These are phyloP conservation scores for Corymbia calophylla DNA, from an alignment of 441 rosid species.

Conservation along the genomic window DNA sequence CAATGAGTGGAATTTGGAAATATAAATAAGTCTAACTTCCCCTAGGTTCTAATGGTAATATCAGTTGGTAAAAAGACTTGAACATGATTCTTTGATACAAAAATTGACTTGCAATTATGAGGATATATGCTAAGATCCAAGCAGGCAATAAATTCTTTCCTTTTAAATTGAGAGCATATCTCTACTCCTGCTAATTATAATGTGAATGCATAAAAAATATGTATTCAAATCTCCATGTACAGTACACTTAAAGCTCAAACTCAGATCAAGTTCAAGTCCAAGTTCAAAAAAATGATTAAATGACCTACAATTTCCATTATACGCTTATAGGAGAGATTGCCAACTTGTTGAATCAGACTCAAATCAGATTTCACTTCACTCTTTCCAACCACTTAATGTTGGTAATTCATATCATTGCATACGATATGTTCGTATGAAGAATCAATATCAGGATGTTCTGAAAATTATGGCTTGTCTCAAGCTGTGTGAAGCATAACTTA, in stretches of 20 bases:
- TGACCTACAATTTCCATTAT: no score
- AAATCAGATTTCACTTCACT: background rate
- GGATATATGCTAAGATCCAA: background rate
- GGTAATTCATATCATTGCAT: background rate
- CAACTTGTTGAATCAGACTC: background rate
- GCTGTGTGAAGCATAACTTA: background rate
- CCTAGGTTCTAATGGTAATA: no score
- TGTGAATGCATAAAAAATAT: no score
- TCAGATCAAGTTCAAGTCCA: background rate
- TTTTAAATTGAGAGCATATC: background rate
- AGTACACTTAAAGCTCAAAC: background rate
- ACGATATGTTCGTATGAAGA: background rate
- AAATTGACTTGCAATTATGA: background rate
- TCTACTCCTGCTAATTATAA: background rate
- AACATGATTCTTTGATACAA: no score
- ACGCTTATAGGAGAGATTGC: background rate
- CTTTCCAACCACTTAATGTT: background rate
- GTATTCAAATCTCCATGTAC: background rate
- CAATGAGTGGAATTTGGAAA: no score
- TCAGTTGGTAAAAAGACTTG: no score
- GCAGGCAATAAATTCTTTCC: background rate
- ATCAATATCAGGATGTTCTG: background rate
- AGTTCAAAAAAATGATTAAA: background rate
- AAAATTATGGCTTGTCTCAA: background rate
- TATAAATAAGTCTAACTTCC: no score